phyloP scores from a whole-genome alignment of 148 eudicot genomes.

The Fagopyrum tataricum region DNA sequence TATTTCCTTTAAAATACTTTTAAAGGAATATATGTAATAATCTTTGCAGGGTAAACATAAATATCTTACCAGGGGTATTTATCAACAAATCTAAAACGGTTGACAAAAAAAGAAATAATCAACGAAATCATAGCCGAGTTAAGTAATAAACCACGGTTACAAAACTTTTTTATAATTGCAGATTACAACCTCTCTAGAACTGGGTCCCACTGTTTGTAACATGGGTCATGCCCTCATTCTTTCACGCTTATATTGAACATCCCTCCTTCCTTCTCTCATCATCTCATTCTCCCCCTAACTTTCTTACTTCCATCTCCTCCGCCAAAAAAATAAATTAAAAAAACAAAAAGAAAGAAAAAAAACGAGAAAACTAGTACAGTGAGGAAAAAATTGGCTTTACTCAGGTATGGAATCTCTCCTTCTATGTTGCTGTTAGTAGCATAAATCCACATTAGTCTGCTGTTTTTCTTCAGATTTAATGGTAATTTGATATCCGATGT shows the following conservation, averaged over 20 bases:
- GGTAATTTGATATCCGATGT: neutral
- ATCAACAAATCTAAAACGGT: no score
- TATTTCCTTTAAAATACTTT: no score
- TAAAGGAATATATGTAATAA: no score
- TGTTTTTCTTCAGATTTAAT: neutral
- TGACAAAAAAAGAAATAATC: no score
- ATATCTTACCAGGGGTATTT: no score
- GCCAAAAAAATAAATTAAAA: neutral
- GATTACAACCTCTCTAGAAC: neutral
- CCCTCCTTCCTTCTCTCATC: neutral
- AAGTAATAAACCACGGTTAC: neutral
- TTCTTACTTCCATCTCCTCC: neutral
- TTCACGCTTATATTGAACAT: neutral
- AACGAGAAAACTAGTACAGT: neutral
- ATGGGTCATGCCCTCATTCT: neutral
- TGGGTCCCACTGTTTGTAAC: neutral
- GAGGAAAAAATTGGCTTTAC: conserved; percentile 4
- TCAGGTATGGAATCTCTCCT: conserved; percentile 14
- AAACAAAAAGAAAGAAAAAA: neutral
- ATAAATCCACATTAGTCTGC: no score
- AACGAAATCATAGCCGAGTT: neutral
- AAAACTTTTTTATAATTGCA: neutral
- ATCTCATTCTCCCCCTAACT: neutral
- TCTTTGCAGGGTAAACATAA: no score
- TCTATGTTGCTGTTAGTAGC: neutral